Percentiles rank a stretch among this genome's conserved stretches.
Evolutionary conservation across 495 filamentous ascomycete species (phyloP).

Genomic region (Penicillium soppii): DNA sequence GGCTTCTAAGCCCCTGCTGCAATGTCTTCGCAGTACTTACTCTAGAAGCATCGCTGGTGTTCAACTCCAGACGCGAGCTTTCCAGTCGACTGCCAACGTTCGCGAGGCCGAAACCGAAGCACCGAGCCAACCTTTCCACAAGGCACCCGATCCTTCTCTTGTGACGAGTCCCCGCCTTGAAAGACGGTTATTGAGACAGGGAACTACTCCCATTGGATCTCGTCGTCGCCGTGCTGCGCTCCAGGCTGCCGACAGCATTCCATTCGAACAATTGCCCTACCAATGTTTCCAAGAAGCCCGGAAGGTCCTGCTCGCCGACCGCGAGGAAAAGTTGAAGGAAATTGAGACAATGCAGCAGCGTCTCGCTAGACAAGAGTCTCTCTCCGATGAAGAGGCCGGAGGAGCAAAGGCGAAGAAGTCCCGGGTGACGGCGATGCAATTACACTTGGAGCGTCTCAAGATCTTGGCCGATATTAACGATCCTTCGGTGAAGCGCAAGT

Average conservation of each 20-base stretch:
- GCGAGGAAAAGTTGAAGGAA: conserved; percentile 72
- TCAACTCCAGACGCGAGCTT: conserved; percentile 37
- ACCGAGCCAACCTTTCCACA: conserved; percentile 36
- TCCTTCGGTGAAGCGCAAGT: conserved; percentile 87
- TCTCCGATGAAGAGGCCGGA: conserved; percentile 57
- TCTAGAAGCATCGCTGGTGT: conserved; percentile 30
- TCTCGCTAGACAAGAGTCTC: conserved; percentile 58
- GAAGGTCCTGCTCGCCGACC: conserved; percentile 74
- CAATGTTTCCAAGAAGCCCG: conserved; percentile 97
- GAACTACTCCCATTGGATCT: conserved; percentile 69
- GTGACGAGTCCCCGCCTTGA: conserved; percentile 57
- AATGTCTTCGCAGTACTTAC: conserved; percentile 56
- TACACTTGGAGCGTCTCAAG: conserved; percentile 77
- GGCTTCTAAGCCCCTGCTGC: conserved; percentile 64
- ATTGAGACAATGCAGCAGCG: conserved; percentile 59
- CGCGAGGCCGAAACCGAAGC: conserved; percentile 41
- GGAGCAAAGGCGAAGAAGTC: conserved; percentile 62
- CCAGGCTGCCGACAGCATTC: conserved; percentile 63
- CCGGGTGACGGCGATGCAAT: conserved; percentile 66
- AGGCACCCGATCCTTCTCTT: conserved; percentile 47
- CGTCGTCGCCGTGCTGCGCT: conserved; percentile 79
- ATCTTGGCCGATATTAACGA: conserved; percentile 94
- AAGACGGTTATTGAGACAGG: conserved; percentile 55
- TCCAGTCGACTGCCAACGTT: conserved; percentile 37
- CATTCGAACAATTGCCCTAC: conserved; percentile 90